A percentile compares a stretch with the other conserved stretches of the same genome.
Conservation (phyloP, 441 rosid genomes). For the Gossypium schwendimanii region DNA sequence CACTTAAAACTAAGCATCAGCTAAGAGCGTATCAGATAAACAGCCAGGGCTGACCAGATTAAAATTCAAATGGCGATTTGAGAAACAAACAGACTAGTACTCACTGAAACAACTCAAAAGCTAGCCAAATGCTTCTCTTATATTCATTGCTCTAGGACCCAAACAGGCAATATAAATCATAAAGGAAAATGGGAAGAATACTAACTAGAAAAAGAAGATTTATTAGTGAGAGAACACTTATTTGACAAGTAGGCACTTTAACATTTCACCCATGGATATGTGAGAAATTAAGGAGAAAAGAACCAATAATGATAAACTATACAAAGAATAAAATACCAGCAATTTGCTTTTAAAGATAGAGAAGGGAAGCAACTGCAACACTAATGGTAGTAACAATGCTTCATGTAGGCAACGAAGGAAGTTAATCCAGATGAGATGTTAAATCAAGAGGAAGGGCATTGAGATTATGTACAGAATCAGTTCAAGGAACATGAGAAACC, state of each 20-base stretch:
- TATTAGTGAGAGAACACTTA: not conserved
- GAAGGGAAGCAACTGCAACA: not conserved
- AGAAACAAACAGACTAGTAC: not conserved
- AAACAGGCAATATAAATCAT: not conserved
- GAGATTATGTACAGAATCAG: not conserved
- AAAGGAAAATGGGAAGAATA: not conserved
- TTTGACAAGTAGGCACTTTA: not conserved
- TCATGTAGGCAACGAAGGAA: not conserved
- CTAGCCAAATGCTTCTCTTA: not conserved
- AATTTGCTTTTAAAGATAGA: not conserved
- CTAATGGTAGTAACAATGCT: not conserved
- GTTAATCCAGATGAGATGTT: not conserved
- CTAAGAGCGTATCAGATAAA: not conserved
- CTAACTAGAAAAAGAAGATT: not conserved
- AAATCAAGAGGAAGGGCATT: constrained; percentile 1
- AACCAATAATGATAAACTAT: not conserved
- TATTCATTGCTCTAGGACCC: constrained; percentile 1
- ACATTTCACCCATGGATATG: not conserved
- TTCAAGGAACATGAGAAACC: not conserved
- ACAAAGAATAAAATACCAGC: not conserved
- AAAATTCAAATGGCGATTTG: not conserved
- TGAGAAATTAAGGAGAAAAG: not conserved
- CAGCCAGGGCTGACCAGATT: not conserved
- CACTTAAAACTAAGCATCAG: constrained; percentile 1
- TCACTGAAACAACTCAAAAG: not conserved